phyloP scores from a whole-genome alignment of 2,329 filamentous ascomycete species.

The Davidsoniella australis region DNA sequence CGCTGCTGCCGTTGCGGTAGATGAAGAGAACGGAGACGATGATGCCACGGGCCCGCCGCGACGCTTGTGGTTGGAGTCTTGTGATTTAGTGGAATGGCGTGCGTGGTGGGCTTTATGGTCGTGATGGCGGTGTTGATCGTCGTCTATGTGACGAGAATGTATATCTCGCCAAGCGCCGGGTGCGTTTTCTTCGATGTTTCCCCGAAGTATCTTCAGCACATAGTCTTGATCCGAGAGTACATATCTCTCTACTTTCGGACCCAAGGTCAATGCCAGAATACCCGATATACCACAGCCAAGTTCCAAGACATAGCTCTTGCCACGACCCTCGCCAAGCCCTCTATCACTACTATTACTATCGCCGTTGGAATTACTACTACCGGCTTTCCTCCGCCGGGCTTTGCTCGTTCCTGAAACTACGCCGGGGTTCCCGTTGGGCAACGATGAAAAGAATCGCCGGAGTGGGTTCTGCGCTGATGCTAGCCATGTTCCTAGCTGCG shows the following conservation, averaged over 20 bases:
- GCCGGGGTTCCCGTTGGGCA: too few relatives aligned
- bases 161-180: constrained; percentile 8
- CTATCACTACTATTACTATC: not conserved
- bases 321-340: constrained; percentile 22
- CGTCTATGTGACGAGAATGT: not conserved
- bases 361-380: too few relatives aligned
- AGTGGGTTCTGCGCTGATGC: constrained; percentile 45
- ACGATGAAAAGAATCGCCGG: constrained; percentile 20
- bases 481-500: constrained; percentile 68
- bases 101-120: too few relatives aligned
- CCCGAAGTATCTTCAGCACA: constrained; percentile 56
- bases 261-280: constrained; percentile 52
- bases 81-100: too few relatives aligned
- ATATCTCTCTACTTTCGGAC: constrained; percentile 42
- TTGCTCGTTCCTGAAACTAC: too few relatives aligned
- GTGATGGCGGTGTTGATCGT: not conserved
- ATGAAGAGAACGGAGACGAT: too few relatives aligned
- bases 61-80: too few relatives aligned
- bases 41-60: too few relatives aligned
- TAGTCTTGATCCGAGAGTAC: constrained; percentile 81
- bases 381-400: too few relatives aligned
- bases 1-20: not conserved
- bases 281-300: constrained; percentile 80
- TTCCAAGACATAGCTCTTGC: constrained; percentile 49
- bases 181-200: constrained; percentile 54